Evolutionary conservation across 495 filamentous ascomycete species (phyloP), one percentile per base, ranked within the genome.

Genomic region (Pyrenula massariospora): DNA sequence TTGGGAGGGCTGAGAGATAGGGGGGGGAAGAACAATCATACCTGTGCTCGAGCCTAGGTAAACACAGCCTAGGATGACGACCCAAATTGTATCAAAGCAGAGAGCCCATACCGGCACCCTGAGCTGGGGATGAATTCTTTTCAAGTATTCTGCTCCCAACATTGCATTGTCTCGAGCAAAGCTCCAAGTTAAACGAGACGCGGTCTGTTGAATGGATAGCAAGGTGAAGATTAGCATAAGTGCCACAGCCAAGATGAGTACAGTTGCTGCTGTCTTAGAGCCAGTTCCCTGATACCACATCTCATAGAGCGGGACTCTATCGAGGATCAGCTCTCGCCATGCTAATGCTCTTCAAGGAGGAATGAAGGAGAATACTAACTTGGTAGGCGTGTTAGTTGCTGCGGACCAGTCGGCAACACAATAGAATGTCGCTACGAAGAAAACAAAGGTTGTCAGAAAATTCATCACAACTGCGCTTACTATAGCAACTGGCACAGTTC

Each of bases 121-220:
- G 5, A 69, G 58, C 0, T 55, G 23, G 0, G 60, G 54, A 25
- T 62, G 59, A 1, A 68, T 55, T 50, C 22, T 23, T 0, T 62
- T 55, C 19, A 70, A 55, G 20, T 59, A 53, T 2, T 36, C 20
- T 0, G 68, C 68, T 50, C 58, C 65, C 50, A 69, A 61, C 24
- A 67, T 57, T 24, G 65, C 69, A 23, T 68, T 60, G 54, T 75
- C 72, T 51, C 71, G 65, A 20, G 70, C 72, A 50, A 76, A 75
- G 2, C 68, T 66, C 73, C 73, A 76, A 10, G 69, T 71, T 24
- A 76, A 64, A 21, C 72, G 67, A 0, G 72, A 75, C 11, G 69
- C 66, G 1, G 68, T 70, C n/a, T 73, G 69, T 21, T 67, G 64
- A n/a, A 67, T 65, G 21, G 66, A 66, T 52, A 69, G 68, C 1